Conservation (phyloP, 1,139 yeast genomes). For the Yamadazyma oceani region DNA sequence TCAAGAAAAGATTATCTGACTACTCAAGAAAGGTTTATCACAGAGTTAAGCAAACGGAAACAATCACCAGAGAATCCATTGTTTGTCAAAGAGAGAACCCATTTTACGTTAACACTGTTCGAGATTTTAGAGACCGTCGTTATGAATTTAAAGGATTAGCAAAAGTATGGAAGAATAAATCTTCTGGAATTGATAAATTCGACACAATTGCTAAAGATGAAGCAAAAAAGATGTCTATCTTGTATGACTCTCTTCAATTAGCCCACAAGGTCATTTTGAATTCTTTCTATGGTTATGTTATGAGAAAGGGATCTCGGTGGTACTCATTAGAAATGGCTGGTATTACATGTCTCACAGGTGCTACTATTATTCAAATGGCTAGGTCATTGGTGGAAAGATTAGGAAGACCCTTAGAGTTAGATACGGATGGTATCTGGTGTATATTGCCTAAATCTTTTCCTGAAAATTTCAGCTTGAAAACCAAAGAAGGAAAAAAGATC, state of each 20-base stretch:
- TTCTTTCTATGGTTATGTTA: slow-evolving; percentile 96
- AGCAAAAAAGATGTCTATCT: slow-evolving; percentile 88
- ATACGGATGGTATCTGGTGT: slow-evolving; percentile 99
- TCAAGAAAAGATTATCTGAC: slow-evolving; percentile 80
- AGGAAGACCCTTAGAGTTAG: slow-evolving; percentile 94
- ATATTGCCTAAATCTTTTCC: slow-evolving; percentile 92
- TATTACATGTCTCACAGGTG: slow-evolving; percentile 96
- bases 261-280: slow-evolving; percentile 97
- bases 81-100: slow-evolving; percentile 98
- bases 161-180: slow-evolving; percentile 90
- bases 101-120: slow-evolving; percentile 90
- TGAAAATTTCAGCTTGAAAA: slow-evolving; percentile 71
- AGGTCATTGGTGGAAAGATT: slow-evolving; percentile 87
- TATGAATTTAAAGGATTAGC: slow-evolving; percentile 94
- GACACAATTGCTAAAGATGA: slow-evolving; percentile 72
- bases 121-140: slow-evolving; percentile 93
- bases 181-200: slow-evolving; percentile 47
- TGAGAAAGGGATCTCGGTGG: slow-evolving; percentile 99
- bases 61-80: slow-evolving; percentile 86
- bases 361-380: slow-evolving; percentile 97
- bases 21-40: slow-evolving; percentile 86
- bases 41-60: slow-evolving; percentile 76
- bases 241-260: slow-evolving; percentile 91
- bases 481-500: slow-evolving; percentile 76
- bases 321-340: slow-evolving; percentile 99